Evolutionary conservation across 1,284 basidiomycete species (phyloP).

Genomic region (Cerioporus squamosus): DNA sequence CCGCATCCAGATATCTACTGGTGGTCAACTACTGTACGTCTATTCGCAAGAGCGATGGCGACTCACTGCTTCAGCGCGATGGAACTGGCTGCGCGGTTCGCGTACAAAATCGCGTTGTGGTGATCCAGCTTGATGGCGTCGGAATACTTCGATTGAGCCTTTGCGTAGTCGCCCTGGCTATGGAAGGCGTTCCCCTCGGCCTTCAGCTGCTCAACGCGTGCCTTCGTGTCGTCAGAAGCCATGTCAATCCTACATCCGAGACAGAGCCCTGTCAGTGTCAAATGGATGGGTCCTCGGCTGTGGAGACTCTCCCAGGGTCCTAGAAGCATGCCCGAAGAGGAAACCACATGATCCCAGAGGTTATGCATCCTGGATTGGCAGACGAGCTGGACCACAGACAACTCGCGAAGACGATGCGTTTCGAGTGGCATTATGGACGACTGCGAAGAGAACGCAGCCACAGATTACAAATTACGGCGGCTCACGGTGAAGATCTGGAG

Average conservation of each 20-base stretch:
- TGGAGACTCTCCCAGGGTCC: background rate
- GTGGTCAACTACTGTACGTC: background rate
- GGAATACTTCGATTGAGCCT: conserved; percentile 37
- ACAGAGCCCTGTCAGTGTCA: background rate
- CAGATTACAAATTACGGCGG: conserved; percentile 9
- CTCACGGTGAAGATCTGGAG: conserved; percentile 7
- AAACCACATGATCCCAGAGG: background rate
- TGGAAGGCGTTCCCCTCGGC: conserved; percentile 40
- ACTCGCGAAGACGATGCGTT: background rate
- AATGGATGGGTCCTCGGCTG: too few species aligned
- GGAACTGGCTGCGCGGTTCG: conserved; percentile 34
- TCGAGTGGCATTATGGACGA: background rate
- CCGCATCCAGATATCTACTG: conserved; percentile 27
- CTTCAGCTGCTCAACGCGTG: conserved; percentile 32
- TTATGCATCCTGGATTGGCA: background rate
- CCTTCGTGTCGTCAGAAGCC: conserved; percentile 19
- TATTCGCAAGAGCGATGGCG: background rate
- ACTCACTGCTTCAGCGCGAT: conserved; percentile 21
- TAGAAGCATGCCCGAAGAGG: conserved; percentile 4
- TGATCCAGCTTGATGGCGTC: conserved; percentile 35
- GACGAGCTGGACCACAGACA: background rate
- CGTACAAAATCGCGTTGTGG: conserved; percentile 37
- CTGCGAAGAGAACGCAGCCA: background rate
- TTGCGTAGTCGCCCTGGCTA: conserved; percentile 31
- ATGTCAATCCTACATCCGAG: conserved; percentile 1